phyloP scores from a whole-genome alignment of 2,329 filamentous ascomycete genomes.

The Mariannaea elegans region DNA sequence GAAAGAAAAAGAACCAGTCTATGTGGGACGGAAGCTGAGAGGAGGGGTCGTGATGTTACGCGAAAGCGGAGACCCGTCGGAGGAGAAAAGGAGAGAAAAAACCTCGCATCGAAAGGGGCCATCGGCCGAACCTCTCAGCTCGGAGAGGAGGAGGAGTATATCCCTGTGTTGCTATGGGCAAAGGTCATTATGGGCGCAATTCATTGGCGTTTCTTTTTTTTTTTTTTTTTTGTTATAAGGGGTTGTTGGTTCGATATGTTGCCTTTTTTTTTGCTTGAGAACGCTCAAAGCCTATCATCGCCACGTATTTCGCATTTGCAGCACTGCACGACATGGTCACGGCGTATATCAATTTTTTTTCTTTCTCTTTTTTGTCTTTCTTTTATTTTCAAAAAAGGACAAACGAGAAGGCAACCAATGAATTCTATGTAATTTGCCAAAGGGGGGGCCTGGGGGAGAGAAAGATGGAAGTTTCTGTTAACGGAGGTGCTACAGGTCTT shows the following conservation, averaged over 20 bases:
- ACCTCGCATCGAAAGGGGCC: conserved; percentile 16
- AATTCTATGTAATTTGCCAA: neutral
- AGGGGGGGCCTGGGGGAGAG: neutral
- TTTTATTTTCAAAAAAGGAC: too few species aligned
- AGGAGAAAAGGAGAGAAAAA: neutral
- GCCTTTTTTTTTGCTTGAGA: neutral
- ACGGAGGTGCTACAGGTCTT: too few species aligned
- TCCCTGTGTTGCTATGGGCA: conserved; percentile 14
- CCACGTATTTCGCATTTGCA: neutral
- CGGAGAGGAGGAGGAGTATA: neutral
- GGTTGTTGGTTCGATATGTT: neutral
- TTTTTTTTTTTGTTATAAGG: conserved; percentile 13
- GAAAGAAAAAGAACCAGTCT: neutral
- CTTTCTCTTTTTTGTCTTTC: too few species aligned
- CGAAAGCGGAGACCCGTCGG: conserved; percentile 15
- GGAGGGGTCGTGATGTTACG: conserved; percentile 4
- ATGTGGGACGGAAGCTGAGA: neutral
- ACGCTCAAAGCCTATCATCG: neutral
- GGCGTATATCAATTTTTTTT: neutral
- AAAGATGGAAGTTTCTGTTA: too few species aligned
- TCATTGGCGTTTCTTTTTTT: conserved; percentile 28
- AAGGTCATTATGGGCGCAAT: conserved; percentile 18
- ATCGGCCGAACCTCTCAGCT: conserved; percentile 2
- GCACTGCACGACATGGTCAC: neutral
- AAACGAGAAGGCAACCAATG: too few species aligned